A percentile compares a stretch with the other conserved stretches of the same genome.
phyloP scores from a whole-genome alignment of 352 stramenopile genomes.

The Saprolegnia parasitica region DNA sequence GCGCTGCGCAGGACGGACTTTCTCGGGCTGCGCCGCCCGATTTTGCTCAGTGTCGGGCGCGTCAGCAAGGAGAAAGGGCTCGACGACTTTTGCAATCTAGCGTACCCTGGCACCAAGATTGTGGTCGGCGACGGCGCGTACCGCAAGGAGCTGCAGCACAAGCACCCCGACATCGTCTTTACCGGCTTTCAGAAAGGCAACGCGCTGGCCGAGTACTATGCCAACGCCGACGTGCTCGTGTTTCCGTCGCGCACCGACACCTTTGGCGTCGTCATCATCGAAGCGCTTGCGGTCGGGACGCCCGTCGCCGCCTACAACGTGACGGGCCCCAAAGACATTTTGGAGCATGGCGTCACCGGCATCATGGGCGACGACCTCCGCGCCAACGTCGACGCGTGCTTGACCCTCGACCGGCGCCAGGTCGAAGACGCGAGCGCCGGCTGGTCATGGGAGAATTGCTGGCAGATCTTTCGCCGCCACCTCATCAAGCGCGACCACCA shows the following conservation, averaged over 20 bases:
- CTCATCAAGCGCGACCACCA: slow-evolving; percentile 16
- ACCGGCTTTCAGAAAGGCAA: slow-evolving; percentile 15
- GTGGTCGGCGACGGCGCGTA: slow-evolving; percentile 24
- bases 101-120: slow-evolving; percentile 27
- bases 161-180: slow-evolving; percentile 20
- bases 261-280: slow-evolving; percentile 26
- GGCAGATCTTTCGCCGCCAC: slow-evolving; percentile 20
- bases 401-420: slow-evolving; percentile 9
- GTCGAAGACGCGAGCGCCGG: slow-evolving; percentile 19
- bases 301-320: slow-evolving; percentile 20
- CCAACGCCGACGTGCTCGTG: slow-evolving; percentile 13
- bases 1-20: slow-evolving; percentile 1
- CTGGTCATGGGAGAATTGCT: slow-evolving; percentile 26
- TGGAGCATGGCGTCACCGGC: slow-evolving; percentile 16
- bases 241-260: slow-evolving; percentile 18
- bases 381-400: slow-evolving; percentile 15
- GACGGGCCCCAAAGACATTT: slow-evolving; percentile 22
- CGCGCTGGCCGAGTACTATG: slow-evolving; percentile 21
- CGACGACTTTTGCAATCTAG: slow-evolving; percentile 22
- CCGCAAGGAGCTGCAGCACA: slow-evolving; percentile 22
- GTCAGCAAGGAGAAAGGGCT: slow-evolving; percentile 23
- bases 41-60: slow-evolving; percentile 23
- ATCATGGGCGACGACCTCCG: slow-evolving; percentile 18
- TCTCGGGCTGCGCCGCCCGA: slow-evolving; percentile 10
- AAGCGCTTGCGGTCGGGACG: slow-evolving; percentile 17